phyloP scores from a whole-genome alignment of 345 rosid species.

The Psidium friedrichsthalianum region DNA sequence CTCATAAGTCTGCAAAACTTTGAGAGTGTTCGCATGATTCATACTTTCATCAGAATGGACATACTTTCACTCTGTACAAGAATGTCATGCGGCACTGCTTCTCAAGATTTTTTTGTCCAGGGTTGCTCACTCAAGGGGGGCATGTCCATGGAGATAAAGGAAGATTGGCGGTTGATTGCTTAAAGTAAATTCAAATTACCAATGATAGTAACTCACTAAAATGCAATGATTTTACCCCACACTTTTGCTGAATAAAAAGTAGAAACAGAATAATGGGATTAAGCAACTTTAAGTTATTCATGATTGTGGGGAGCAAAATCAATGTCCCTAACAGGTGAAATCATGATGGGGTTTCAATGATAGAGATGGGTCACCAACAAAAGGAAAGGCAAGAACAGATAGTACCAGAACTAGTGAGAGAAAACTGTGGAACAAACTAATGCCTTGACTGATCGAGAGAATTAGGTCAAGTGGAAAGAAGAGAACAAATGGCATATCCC shows the following conservation, averaged over 20 bases:
- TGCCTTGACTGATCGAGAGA: not conserved
- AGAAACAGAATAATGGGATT: slow-evolving; percentile 51
- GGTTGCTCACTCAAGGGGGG: not conserved
- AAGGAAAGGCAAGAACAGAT: not conserved
- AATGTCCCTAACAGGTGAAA: slow-evolving; percentile 72
- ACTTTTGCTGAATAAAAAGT: slow-evolving; percentile 52
- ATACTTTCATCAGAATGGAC: not conserved
- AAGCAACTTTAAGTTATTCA: slow-evolving; percentile 37
- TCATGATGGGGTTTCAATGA: slow-evolving; percentile 42
- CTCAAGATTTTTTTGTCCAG: not conserved
- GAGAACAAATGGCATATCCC: not conserved
- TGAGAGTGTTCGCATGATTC: not conserved
- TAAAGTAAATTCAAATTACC: slow-evolving; percentile 37
- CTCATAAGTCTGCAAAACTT: not conserved
- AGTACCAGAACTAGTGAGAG: not conserved
- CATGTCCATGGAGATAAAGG: not conserved
- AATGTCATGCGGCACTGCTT: not conserved
- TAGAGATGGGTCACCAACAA: slow-evolving; percentile 26
- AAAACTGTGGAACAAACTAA: not conserved
- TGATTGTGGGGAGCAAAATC: slow-evolving; percentile 89
- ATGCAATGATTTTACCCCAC: slow-evolving; percentile 63
- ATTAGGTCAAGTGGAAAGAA: not conserved
- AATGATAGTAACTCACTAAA: slow-evolving; percentile 77
- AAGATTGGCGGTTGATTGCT: slow-evolving; percentile 28
- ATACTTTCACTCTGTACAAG: not conserved